Conservation (phyloP, 306 rosid genomes). For the Begonia masoniana region DNA sequence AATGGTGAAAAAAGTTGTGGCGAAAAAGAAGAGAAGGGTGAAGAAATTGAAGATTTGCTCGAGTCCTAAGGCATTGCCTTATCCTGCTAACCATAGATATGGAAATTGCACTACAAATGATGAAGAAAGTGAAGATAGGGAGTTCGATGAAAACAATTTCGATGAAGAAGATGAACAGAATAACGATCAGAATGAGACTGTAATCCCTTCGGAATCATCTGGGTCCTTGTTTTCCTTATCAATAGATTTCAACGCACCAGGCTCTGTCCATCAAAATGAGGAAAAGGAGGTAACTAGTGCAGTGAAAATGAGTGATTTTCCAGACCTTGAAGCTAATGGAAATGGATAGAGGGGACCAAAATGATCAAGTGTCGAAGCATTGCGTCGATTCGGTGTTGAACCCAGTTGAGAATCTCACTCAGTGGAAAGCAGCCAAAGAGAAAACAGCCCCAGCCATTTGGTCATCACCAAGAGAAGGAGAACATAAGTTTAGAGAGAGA, state of each 20-base stretch:
- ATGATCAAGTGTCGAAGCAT: constrained; percentile 3
- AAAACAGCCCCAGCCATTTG: constrained; percentile 7
- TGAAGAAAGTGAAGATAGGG: constrained; percentile 14
- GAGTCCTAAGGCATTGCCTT: constrained; percentile 10
- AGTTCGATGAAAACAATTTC: background rate
- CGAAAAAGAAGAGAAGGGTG: constrained; percentile 8
- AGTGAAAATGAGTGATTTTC: constrained; percentile 3
- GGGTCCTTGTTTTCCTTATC: constrained; percentile 73
- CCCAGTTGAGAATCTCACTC: constrained; percentile 47
- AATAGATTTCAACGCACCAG: constrained; percentile 27
- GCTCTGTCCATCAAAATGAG: constrained; percentile 22
- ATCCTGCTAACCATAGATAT: constrained; percentile 11
- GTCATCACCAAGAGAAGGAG: constrained; percentile 37
- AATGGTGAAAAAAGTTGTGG: constrained; percentile 11
- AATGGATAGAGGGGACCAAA: background rate
- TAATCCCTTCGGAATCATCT: constrained; percentile 40
- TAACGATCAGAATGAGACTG: constrained; percentile 4
- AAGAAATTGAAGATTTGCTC: constrained; percentile 2
- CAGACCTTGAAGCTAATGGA: constrained; percentile 9
- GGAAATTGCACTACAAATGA: constrained; percentile 13
- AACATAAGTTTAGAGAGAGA: constrained; percentile 23
- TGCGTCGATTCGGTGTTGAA: constrained; percentile 23
- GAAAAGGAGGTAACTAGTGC: constrained; percentile 53
- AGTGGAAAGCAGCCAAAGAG: constrained; percentile 24
- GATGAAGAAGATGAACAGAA: constrained; percentile 12